A percentile compares a stretch with the other conserved stretches of the same genome.
Evolutionary conservation across 2,329 filamentous ascomycete species (phyloP).

Genomic region (Penicillium sp.): DNA sequence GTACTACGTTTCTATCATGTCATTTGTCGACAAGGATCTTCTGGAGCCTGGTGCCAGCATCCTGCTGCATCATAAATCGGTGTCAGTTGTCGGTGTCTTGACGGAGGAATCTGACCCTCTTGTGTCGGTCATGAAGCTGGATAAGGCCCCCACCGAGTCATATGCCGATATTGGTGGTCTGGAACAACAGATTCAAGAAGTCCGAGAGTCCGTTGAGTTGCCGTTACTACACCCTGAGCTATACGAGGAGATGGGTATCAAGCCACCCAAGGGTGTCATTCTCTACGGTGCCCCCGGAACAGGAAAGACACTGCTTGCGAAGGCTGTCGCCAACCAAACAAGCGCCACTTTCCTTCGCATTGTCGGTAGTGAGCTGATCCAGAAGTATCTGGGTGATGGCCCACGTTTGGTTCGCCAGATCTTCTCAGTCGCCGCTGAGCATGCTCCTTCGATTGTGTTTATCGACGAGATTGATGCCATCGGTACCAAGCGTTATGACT

Average conservation of each 20-base stretch:
- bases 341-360: slow-evolving; percentile 97
- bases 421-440: slow-evolving; percentile 87
- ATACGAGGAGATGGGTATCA: slow-evolving; percentile 99
- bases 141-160: slow-evolving; percentile 97
- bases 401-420: slow-evolving; percentile 93
- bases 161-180: slow-evolving; percentile 98
- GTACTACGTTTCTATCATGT: slow-evolving; percentile 99
- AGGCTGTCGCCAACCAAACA: slow-evolving; percentile 98
- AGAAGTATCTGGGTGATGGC: slow-evolving; percentile 97
- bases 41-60: slow-evolving; percentile 96
- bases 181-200: slow-evolving; percentile 95
- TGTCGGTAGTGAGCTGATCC: slow-evolving; percentile 94
- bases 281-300: slow-evolving; percentile 97
- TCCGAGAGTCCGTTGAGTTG: slow-evolving; percentile 94
- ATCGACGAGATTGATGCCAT: slow-evolving; percentile 99
- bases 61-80: slow-evolving; percentile 93
- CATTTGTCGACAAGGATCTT: slow-evolving; percentile 98
- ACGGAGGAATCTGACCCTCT: slow-evolving; percentile 95
- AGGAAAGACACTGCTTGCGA: slow-evolving; percentile 92
- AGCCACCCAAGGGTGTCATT: slow-evolving; percentile 98
- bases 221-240: slow-evolving; percentile 93
- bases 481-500: slow-evolving; percentile 98
- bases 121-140: slow-evolving; percentile 98
- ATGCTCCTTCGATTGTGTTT: slow-evolving; percentile 96
- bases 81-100: slow-evolving; percentile 95